phyloP scores from a whole-genome alignment of 495 filamentous ascomycete species.

The Peziza echinospora region DNA sequence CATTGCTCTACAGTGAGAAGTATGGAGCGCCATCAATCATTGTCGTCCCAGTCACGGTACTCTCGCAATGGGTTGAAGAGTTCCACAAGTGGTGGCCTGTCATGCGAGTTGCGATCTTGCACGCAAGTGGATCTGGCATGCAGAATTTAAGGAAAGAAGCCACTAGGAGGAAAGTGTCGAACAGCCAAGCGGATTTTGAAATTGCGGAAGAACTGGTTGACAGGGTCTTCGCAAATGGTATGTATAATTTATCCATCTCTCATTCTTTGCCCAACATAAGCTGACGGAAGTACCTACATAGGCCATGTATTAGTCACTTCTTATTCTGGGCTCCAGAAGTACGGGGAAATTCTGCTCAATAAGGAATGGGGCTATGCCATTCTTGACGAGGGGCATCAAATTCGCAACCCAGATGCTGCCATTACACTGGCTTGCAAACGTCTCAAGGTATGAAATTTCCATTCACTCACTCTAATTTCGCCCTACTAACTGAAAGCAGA shows the following conservation, averaged over 20 bases:
- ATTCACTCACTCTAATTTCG: not conserved
- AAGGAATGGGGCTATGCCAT: conserved; percentile 84
- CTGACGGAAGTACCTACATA: conserved; percentile 2
- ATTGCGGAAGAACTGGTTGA: conserved; percentile 36
- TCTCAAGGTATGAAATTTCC: conserved; percentile 22
- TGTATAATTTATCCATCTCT: conserved; percentile 1
- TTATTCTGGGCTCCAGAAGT: conserved; percentile 78
- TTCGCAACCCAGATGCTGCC: conserved; percentile 78
- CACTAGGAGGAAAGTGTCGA: conserved; percentile 26
- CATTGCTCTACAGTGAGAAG: conserved; percentile 71
- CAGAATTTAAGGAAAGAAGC: conserved; percentile 60
- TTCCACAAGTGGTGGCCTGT: conserved; percentile 98
- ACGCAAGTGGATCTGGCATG: conserved; percentile 92
- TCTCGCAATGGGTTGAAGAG: conserved; percentile 95
- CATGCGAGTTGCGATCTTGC: conserved; percentile 78
- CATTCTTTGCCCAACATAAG: not conserved
- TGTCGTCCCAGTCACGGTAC: conserved; percentile 77
- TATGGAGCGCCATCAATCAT: conserved; percentile 67
- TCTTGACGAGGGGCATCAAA: conserved; percentile 93
- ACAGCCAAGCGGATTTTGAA: no score
- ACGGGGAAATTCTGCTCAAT: conserved; percentile 53
- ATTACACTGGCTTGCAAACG: conserved; percentile 90
- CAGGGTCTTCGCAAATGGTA: conserved; percentile 51
- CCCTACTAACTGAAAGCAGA: conserved; percentile 24
- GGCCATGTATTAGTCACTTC: conserved; percentile 84